Percentiles rank a stretch among this genome's conserved stretches.
phyloP scores from a whole-genome alignment of 352 stramenopile species.

The Phytophthora cryptogea region DNA sequence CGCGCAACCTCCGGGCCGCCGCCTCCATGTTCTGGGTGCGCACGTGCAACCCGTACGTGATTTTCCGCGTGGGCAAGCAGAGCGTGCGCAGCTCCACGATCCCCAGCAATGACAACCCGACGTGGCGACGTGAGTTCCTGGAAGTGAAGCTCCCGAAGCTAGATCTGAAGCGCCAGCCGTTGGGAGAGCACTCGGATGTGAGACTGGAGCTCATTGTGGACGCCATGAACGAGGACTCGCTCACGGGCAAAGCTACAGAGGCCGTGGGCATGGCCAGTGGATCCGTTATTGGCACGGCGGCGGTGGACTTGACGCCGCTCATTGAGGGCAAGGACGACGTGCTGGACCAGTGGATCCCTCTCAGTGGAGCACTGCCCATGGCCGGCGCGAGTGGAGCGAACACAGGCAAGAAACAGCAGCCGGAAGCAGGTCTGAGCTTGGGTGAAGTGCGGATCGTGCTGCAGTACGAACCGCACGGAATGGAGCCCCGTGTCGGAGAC shows the following conservation, averaged over 20 bases:
- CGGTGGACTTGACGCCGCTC: slow-evolving; percentile 69
- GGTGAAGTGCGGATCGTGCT: slow-evolving; percentile 78
- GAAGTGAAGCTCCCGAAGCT: slow-evolving; percentile 81
- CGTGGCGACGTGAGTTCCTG: slow-evolving; percentile 72
- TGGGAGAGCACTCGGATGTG: slow-evolving; percentile 73
- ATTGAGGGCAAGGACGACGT: slow-evolving; percentile 81
- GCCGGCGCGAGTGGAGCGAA: slow-evolving; percentile 4
- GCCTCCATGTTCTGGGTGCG: slow-evolving; percentile 85
- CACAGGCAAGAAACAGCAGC: slow-evolving; percentile 46
- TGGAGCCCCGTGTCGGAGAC: slow-evolving; percentile 74
- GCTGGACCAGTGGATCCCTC: slow-evolving; percentile 77
- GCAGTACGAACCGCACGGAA: slow-evolving; percentile 80
- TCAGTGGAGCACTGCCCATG: slow-evolving; percentile 48
- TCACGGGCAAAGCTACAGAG: slow-evolving; percentile 77
- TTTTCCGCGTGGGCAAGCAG: slow-evolving; percentile 80
- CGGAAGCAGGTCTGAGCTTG: slow-evolving; percentile 51
- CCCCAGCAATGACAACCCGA: slow-evolving; percentile 70
- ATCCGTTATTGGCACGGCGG: slow-evolving; percentile 74
- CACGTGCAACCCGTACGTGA: slow-evolving; percentile 86
- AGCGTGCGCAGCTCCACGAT: slow-evolving; percentile 74
- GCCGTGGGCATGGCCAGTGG: slow-evolving; percentile 77
- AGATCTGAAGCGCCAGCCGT: slow-evolving; percentile 54
- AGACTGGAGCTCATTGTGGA: slow-evolving; percentile 76
- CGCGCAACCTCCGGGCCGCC: slow-evolving; percentile 67
- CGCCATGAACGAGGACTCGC: slow-evolving; percentile 84